phyloP scores from a whole-genome alignment of 2,329 filamentous ascomycete species.

The Penicillium fuscoglaucum region DNA sequence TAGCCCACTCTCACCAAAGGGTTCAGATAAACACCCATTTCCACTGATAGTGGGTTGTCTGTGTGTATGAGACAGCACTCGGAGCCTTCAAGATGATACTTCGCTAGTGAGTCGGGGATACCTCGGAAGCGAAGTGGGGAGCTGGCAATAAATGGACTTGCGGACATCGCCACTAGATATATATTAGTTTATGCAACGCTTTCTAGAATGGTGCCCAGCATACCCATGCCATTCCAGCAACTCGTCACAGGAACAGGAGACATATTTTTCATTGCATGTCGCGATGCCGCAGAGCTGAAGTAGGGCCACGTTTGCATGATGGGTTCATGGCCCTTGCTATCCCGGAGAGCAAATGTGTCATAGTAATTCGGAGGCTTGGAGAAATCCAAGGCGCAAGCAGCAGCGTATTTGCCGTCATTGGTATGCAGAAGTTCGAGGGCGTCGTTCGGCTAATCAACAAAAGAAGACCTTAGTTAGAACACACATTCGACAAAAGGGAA shows the following conservation, averaged over 20 bases:
- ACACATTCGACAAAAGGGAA: background rate
- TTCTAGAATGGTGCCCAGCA: conserved; percentile 16
- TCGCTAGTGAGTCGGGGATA: conserved; percentile 60
- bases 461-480: background rate
- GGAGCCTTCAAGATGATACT: conserved; percentile 63
- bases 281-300: conserved; percentile 53
- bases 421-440: conserved; percentile 60
- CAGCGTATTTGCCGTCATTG: conserved; percentile 60
- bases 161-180: conserved; percentile 28
- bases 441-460: conserved; percentile 48
- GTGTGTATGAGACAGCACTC: conserved; percentile 68
- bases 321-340: conserved; percentile 62
- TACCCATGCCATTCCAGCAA: conserved; percentile 68
- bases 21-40: conserved; percentile 41
- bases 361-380: conserved; percentile 68
- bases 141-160: conserved; percentile 23
- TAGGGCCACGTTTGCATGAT: conserved; percentile 69
- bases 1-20: conserved; percentile 45
- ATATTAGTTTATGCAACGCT: conserved; percentile 9
- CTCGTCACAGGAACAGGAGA: conserved; percentile 60
- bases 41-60: conserved; percentile 36
- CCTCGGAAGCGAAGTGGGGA: conserved; percentile 62
- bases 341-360: conserved; percentile 71
- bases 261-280: conserved; percentile 55
- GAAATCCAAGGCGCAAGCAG: conserved; percentile 71